Evolutionary conservation across 352 stramenopile species (phyloP), one percentile per base, ranked within the genome.

Genomic region (Phytopythium boreale): DNA sequence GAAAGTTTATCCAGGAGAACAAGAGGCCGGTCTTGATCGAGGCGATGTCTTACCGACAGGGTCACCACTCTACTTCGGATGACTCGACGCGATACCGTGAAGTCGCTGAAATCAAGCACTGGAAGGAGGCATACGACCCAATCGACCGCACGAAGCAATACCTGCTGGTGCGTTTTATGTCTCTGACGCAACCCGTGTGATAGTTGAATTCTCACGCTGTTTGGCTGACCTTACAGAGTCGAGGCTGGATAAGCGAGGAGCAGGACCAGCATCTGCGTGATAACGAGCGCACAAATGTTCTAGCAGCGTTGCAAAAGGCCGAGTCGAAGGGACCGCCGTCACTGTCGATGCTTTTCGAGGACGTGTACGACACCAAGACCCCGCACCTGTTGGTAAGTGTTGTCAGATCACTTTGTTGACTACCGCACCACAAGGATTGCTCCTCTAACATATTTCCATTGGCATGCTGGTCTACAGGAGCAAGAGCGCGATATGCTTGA

Each of bases 1-100:
- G 96, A 15, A 82, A 95, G 59, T 95, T 97, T 64, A 97, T 96
- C 55, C 61, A 98, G 34, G 74, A 87, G 47, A 77, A 98, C 53
- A 89, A 85, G 53, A 79, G 84, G 7, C 97, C 97, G 0, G 89
- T 99, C 20, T 80, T 99, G 51, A 93, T 99, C 62, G 98, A 99
- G 72, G 87, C 92, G 0, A 99, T 99, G 97, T 98, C 95, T 0
- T 99, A 99, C 75, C 90, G 98, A 8, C 87, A 98, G 63, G 96
- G 97, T 12, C 98, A 99, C 79, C 98, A 99, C 80, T 98, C 89
- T 41, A 99, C 98, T 3, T 98, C 92, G 0, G 98, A 99, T 71
- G 97, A 99, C 76, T 98, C 92, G 36, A 98, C 96, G 15, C 79
- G 95, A 31, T 99, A 99, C 81, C 89, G 97, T 43, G 76, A 84